Evolutionary conservation across 1,284 basidiomycete genomes (phyloP).

Genomic region (Sutorius eximius): DNA sequence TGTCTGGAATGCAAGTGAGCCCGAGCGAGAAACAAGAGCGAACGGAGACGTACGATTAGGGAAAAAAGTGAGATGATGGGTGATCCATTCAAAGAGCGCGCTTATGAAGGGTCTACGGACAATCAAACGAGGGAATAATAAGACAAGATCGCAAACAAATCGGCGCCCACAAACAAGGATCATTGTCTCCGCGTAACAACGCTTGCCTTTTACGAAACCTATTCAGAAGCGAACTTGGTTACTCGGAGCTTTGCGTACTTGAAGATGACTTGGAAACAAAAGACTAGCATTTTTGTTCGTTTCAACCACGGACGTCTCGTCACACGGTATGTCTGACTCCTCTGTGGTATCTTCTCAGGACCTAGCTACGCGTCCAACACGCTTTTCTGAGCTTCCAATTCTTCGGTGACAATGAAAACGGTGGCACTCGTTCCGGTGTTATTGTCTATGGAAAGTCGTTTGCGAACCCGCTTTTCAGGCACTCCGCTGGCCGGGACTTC

Average conservation of each 20-base stretch:
- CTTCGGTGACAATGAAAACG: neutral
- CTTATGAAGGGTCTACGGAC: slow-evolving; percentile 25
- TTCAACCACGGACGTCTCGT: neutral
- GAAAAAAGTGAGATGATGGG: neutral
- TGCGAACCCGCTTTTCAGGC: neutral
- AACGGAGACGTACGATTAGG: slow-evolving; percentile 7
- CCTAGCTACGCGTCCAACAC: neutral
- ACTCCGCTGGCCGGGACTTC: neutral
- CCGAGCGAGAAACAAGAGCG: neutral
- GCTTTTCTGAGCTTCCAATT: neutral
- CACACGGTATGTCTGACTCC: neutral
- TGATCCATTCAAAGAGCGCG: neutral
- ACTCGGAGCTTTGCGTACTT: no score
- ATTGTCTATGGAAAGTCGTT: neutral
- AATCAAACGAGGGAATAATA: slow-evolving; percentile 14
- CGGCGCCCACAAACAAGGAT: slow-evolving; percentile 25
- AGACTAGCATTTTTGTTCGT: neutral
- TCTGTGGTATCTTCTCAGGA: neutral
- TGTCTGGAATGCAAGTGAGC: slow-evolving; percentile 11
- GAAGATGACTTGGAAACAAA: neutral
- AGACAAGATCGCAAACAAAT: neutral
- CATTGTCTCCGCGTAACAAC: slow-evolving; percentile 27
- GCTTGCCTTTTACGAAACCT: slow-evolving; percentile 20
- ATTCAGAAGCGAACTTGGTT: neutral
- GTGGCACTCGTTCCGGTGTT: neutral